Evolutionary conservation across 2,329 filamentous ascomycete genomes (phyloP).

Genomic region (Fusarium sp.): DNA sequence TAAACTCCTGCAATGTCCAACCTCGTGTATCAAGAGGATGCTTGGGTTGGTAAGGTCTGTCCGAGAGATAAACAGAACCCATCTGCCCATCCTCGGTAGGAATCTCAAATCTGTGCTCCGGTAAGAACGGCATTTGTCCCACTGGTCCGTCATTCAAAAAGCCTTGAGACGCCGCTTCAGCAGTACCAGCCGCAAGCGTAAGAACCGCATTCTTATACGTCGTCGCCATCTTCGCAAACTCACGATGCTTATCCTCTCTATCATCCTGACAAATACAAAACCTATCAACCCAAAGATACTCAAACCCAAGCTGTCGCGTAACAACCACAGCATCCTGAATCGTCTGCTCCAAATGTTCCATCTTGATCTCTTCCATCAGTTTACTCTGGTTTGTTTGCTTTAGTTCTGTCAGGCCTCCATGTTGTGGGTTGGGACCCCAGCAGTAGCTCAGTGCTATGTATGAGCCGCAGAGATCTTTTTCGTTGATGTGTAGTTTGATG

Average conservation of each 20-base stretch:
- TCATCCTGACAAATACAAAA: conserved; percentile 5
- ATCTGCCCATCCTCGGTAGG: rapidly evolving
- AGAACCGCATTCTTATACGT: not conserved
- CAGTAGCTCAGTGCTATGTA: conserved; percentile 12
- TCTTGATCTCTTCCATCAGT: rapidly evolving
- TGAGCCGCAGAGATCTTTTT: rapidly evolving
- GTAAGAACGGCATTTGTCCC: rapidly evolving
- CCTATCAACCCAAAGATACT: conserved; percentile 2
- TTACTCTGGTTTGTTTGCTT: rapidly evolving
- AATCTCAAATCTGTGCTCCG: rapidly evolving
- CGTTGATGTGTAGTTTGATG: not conserved
- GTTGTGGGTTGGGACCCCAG: not conserved
- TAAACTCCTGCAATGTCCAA: not conserved
- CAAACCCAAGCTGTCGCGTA: rapidly evolving
- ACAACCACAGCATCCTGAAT: not conserved
- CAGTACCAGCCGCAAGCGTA: not conserved
- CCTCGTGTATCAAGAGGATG: not conserved
- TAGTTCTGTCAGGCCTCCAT: rapidly evolving
- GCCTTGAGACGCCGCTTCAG: not conserved
- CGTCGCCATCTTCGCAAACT: not conserved
- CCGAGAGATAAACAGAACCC: not conserved
- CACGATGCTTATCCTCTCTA: rapidly evolving
- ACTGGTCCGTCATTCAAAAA: rapidly evolving
- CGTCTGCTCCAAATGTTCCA: not conserved
- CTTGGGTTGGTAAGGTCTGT: rapidly evolving